Percentiles rank a stretch among this genome's conserved stretches.
Evolutionary conservation across 2,329 filamentous ascomycete genomes (phyloP).

Genomic region (Dothideomycetes sp.): DNA sequence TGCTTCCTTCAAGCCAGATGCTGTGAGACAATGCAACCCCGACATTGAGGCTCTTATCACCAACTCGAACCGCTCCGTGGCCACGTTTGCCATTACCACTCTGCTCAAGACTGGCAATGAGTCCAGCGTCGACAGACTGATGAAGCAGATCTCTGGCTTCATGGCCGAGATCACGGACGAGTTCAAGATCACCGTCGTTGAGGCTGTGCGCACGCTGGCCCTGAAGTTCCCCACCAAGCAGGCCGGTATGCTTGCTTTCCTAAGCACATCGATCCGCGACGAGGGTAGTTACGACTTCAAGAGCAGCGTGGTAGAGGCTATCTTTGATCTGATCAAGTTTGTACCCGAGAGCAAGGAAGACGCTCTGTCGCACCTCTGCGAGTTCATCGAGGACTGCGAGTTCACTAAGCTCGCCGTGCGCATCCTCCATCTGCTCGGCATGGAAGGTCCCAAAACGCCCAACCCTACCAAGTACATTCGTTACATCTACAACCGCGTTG

Average conservation of each 20-base stretch:
- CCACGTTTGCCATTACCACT: constrained; percentile 96
- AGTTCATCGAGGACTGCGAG: constrained; percentile 99
- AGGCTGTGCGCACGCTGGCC: constrained; percentile 91
- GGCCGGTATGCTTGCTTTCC: constrained; percentile 92
- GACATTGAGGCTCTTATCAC: constrained; percentile 96
- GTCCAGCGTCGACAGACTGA: constrained; percentile 87
- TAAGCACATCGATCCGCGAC: constrained; percentile 91
- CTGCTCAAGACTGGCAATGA: constrained; percentile 98
- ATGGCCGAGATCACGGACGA: constrained; percentile 99
- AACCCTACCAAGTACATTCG: constrained; percentile 98
- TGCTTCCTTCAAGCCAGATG: constrained; percentile 89
- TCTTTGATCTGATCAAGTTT: constrained; percentile 99
- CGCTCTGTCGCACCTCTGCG: constrained; percentile 88
- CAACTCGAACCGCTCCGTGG: constrained; percentile 93
- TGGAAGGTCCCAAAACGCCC: constrained; percentile 89
- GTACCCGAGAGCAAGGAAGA: constrained; percentile 77
- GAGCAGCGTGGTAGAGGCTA: constrained; percentile 93
- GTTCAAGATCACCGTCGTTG: constrained; percentile 99
- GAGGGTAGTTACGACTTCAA: constrained; percentile 99
- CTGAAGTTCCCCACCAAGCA: constrained; percentile 98
- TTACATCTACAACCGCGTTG: constrained; percentile 98
- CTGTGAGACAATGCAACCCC: constrained; percentile 87
- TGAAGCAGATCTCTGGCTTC: constrained; percentile 97
- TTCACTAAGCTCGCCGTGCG: constrained; percentile 96
- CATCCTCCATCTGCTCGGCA: constrained; percentile 84